Conservation (phyloP, 106 monocot genomes). For the Dendrobium catenatum region DNA sequence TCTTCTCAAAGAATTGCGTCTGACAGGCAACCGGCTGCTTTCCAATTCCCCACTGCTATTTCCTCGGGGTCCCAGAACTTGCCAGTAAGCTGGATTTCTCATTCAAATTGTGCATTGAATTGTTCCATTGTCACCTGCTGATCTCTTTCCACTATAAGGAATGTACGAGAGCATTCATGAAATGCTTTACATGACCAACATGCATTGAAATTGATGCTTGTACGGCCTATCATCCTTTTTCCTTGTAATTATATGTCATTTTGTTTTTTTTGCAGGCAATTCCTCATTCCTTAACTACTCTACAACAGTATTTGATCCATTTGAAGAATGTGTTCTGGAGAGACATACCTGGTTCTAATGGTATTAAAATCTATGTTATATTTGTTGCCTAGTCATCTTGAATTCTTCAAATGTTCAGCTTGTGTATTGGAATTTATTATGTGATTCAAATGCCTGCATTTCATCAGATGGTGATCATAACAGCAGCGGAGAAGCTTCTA, state of each 20-base stretch:
- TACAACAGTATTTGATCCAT: slow-evolving; percentile 58
- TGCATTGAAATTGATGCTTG: neutral
- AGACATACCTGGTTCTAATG: slow-evolving; percentile 40
- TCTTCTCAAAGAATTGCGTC: slow-evolving; percentile 22
- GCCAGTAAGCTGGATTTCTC: slow-evolving; percentile 31
- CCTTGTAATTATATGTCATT: neutral
- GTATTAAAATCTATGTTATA: slow-evolving; percentile 14
- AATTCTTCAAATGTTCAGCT: neutral
- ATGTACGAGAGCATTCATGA: neutral
- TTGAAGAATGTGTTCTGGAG: slow-evolving; percentile 61
- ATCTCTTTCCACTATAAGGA: neutral
- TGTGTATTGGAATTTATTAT: neutral
- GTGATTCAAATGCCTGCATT: slow-evolving; percentile 3
- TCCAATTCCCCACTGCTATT: slow-evolving; percentile 26
- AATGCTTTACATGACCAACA: neutral
- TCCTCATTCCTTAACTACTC: slow-evolving; percentile 82
- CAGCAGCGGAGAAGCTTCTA: slow-evolving; percentile 11
- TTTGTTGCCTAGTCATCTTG: neutral
- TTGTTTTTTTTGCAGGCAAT: slow-evolving; percentile 52
- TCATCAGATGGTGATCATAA: slow-evolving; percentile 13
- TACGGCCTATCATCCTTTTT: neutral
- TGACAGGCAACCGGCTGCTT: slow-evolving; percentile 20
- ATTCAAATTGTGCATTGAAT: neutral
- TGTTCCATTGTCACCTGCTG: neutral
- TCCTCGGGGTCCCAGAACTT: slow-evolving; percentile 34